Evolutionary conservation across 495 filamentous ascomycete species (phyloP).

Genomic region (Penicillium flavigenum): DNA sequence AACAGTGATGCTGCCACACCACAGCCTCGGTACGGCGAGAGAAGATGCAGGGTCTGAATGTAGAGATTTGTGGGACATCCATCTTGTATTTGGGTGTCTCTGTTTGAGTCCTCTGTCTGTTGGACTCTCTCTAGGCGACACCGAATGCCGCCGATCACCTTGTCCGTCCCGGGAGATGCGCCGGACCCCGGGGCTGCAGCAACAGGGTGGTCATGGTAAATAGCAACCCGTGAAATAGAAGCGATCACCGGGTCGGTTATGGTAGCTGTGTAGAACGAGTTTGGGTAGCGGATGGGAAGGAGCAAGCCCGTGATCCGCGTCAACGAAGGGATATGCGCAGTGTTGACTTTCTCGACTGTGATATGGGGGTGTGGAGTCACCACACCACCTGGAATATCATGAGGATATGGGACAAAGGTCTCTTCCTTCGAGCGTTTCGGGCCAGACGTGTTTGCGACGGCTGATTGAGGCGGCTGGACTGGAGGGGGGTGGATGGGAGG

Average conservation of each 20-base stretch:
- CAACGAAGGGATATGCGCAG: conserved; percentile 67
- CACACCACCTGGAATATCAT: conserved; percentile 31
- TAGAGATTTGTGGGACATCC: conserved; percentile 59
- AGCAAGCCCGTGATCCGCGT: conserved; percentile 80
- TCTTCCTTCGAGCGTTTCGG: conserved; percentile 29
- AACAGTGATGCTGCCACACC: conserved; percentile 80
- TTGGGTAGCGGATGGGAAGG: conserved; percentile 84
- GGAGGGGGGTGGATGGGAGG: conserved; percentile 39
- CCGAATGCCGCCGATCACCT: conserved; percentile 78
- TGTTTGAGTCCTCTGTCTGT: neutral
- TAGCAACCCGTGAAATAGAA: conserved; percentile 74
- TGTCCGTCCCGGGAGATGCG: conserved; percentile 41
- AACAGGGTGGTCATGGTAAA: conserved; percentile 57
- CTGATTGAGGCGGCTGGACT: conserved; percentile 25
- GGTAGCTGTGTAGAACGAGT: conserved; percentile 78
- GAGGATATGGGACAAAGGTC: conserved; percentile 38
- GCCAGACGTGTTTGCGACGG: conserved; percentile 26
- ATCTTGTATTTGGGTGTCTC: neutral
- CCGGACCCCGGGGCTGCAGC: conserved; percentile 36
- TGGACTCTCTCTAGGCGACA: conserved; percentile 66
- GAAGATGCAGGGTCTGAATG: conserved; percentile 80
- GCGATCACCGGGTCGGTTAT: conserved; percentile 64
- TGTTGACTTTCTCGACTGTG: conserved; percentile 58
- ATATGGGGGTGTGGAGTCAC: conserved; percentile 42
- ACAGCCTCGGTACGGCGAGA: conserved; percentile 76